Conservation (phyloP, 2,329 filamentous ascomycete species). For the Talaromyces albobiverticillius region DNA sequence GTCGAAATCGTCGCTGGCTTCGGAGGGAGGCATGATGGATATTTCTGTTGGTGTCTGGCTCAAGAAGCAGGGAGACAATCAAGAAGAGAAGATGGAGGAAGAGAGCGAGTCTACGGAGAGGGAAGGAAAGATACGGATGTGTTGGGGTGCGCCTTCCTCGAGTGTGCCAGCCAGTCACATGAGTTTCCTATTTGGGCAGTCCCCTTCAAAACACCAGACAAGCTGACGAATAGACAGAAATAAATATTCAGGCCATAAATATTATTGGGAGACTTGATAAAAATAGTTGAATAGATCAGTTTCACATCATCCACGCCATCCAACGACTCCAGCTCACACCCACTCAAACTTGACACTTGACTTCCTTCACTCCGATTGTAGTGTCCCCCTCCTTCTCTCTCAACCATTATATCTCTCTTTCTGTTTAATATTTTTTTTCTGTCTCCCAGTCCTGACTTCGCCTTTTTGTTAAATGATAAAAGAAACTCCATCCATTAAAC, state of each 20-base stretch:
- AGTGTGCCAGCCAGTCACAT: constrained; percentile 7
- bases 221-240: not conserved
- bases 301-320: too few relatives aligned
- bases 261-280: constrained; percentile 7
- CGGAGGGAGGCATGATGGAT: constrained; percentile 50
- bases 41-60: too few relatives aligned
- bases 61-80: too few relatives aligned
- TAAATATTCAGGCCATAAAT: not conserved
- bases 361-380: not conserved
- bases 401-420: not conserved
- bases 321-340: too few relatives aligned
- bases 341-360: constrained; percentile 6
- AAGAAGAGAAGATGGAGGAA: not conserved
- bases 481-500: not conserved
- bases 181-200: not conserved
- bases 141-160: constrained; percentile 5
- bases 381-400: not conserved
- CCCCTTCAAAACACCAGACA: not conserved
- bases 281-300: too few relatives aligned
- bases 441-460: not conserved
- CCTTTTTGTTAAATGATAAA: not conserved
- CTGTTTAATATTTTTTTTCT: not conserved
- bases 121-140: not conserved
- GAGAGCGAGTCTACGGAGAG: not conserved
- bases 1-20: constrained; percentile 51